These are phyloP conservation scores for Yamadazyma friedrichii DNA, from an alignment of 1,139 yeast genomes.

Conservation along the genomic window DNA sequence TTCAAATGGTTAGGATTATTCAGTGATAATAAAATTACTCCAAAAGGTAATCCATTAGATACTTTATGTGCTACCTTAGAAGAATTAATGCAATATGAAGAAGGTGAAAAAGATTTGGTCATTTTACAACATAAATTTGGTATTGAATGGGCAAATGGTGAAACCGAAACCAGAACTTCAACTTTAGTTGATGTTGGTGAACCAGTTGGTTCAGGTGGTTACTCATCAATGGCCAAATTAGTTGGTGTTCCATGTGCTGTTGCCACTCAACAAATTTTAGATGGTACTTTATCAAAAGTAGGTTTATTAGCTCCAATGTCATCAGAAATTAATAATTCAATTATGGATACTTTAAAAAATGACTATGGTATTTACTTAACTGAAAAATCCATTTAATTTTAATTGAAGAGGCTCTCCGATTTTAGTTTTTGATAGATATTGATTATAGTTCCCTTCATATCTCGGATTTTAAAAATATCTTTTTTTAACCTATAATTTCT, in stretches of 20 bases:
- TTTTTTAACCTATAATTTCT: no score
- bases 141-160: slow-evolving; percentile 93
- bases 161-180: slow-evolving; percentile 87
- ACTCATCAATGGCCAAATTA: slow-evolving; percentile 97
- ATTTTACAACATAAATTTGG: slow-evolving; percentile 97
- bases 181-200: slow-evolving; percentile 94
- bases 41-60: slow-evolving; percentile 94
- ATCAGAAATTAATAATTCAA: slow-evolving; percentile 84
- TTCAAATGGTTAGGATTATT: slow-evolving; percentile 93
- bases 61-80: slow-evolving; percentile 96
- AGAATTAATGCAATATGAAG: slow-evolving; percentile 92
- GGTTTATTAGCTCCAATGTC: slow-evolving; percentile 94
- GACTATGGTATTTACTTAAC: slow-evolving; percentile 82
- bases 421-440: no score
- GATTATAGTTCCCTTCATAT: no score
- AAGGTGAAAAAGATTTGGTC: slow-evolving; percentile 94
- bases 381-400: slow-evolving; percentile 65
- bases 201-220: slow-evolving; percentile 55
- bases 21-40: slow-evolving; percentile 70
- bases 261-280: slow-evolving; percentile 82
- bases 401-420: no score
- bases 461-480: no score
- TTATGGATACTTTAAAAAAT: slow-evolving; percentile 88
- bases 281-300: slow-evolving; percentile 67
- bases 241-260: slow-evolving; percentile 99